phyloP scores from a whole-genome alignment of 2,329 filamentous ascomycete species.

The Paraphoma sp. region DNA sequence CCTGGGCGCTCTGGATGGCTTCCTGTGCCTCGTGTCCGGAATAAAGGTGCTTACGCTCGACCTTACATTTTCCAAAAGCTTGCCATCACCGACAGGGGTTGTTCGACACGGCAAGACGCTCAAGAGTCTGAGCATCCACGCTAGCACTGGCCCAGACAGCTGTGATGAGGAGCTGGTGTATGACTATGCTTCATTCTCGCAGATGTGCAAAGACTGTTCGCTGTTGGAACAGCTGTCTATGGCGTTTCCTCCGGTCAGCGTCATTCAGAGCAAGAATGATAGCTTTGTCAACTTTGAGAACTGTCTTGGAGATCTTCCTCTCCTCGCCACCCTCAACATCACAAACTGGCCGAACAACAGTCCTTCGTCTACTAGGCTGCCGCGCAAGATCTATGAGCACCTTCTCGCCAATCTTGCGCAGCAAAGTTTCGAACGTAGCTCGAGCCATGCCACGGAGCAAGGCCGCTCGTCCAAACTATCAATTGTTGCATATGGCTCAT shows the following conservation, averaged over 20 bases:
- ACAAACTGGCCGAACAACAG: slow-evolving; percentile 57
- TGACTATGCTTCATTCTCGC: slow-evolving; percentile 51
- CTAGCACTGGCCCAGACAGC: slow-evolving; percentile 43
- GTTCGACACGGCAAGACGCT: slow-evolving; percentile 55
- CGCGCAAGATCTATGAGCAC: slow-evolving; percentile 54
- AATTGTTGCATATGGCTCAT: slow-evolving; percentile 56
- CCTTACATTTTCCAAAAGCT: slow-evolving; percentile 48
- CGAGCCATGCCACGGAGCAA: slow-evolving; percentile 33
- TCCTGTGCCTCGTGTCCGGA: slow-evolving; percentile 55
- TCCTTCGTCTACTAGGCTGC: slow-evolving; percentile 49
- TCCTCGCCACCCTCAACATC: slow-evolving; percentile 56
- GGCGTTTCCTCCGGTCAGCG: slow-evolving; percentile 55
- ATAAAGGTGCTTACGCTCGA: slow-evolving; percentile 54
- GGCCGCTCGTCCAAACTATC: slow-evolving; percentile 46
- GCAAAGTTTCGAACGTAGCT: slow-evolving; percentile 43
- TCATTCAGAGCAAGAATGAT: slow-evolving; percentile 50
- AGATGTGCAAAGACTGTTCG: slow-evolving; percentile 54
- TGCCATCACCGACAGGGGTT: slow-evolving; percentile 54
- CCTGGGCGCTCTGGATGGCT: slow-evolving; percentile 55
- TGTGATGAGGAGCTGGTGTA: slow-evolving; percentile 54
- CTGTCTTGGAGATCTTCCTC: slow-evolving; percentile 46
- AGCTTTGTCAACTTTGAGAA: slow-evolving; percentile 54
- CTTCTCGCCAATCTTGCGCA: slow-evolving; percentile 52
- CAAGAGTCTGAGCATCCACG: slow-evolving; percentile 53
- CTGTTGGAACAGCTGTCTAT: slow-evolving; percentile 54